phyloP scores from a whole-genome alignment of 176 grass and related monocot species.

The Rhynchospora pubera region DNA sequence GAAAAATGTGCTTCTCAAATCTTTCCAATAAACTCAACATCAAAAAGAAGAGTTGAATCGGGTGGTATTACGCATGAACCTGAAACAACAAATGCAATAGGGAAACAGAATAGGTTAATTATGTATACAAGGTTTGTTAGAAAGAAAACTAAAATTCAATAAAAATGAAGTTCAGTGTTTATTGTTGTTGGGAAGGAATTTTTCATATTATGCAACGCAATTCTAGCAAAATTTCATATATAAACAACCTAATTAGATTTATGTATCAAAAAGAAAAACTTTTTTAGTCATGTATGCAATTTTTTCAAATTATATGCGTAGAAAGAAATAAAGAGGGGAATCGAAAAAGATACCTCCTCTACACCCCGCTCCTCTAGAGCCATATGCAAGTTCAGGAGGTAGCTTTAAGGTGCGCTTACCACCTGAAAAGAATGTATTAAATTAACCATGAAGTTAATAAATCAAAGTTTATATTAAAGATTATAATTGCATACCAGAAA shows the following conservation, averaged over 20 bases:
- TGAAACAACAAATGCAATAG: not conserved
- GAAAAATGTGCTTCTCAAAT: constrained; percentile 17
- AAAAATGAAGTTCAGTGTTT: not conserved
- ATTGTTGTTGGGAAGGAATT: not conserved
- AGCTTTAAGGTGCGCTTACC: constrained; percentile 75
- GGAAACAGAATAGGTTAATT: not conserved
- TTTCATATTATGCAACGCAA: no score
- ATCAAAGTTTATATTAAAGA: not conserved
- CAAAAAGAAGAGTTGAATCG: constrained; percentile 87
- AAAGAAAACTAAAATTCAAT: not conserved
- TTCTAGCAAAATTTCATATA: not conserved
- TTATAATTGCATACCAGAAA: constrained; percentile 35
- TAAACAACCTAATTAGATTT: not conserved
- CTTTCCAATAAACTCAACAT: constrained; percentile 77
- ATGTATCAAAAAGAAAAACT: not conserved
- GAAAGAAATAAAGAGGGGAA: not conserved
- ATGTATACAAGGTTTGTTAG: not conserved
- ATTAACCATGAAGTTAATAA: not conserved
- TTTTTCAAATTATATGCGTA: not conserved
- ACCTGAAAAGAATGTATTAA: constrained; percentile 36
- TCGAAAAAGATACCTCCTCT: constrained; percentile 35
- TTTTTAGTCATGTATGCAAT: not conserved
- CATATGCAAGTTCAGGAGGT: constrained; percentile 75
- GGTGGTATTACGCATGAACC: constrained; percentile 84
- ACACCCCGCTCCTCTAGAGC: constrained; percentile 70